Base-by-base conservation (phyloP, 768 basidiomycete species). In the Mycena chlorophos region DNA sequence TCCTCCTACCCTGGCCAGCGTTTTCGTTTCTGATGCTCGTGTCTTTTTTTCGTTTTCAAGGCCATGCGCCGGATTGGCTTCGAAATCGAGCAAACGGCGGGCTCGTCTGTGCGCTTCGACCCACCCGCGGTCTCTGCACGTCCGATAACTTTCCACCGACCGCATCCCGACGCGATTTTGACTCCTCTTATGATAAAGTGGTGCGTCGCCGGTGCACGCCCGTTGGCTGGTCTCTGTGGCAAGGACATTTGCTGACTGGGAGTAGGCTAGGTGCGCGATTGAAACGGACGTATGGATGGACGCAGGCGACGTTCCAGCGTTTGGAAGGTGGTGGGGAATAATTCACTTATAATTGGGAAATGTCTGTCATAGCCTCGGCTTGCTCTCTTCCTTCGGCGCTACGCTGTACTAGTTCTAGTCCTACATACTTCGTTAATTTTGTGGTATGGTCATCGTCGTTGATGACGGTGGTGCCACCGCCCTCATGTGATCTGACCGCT, bases 61-160 rank as follows among this genome's bases (percentile, higher is more conserved):
- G 47, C 57, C 6, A 62, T 59, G 61, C 55, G 54, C 22, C 51
- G 57, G 23, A 55, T 62, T n/a, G 57, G 61, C 3, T 62, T 62
- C n/a, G 57, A 39, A 4, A 23, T 56, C 4, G 29, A 16, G 1
- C 61, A 62, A 37, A 58, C 61, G 6, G 61, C 61, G 8, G 61
- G 61, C 1, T 62, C 61, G 5, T 59, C 57, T 8, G 61, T 62
- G 12, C 49, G 61, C 14, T 62, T 62, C 37, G 61, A 62, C 28
- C 61, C 57, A 5, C 61, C 61, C 26, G 61, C 61, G 25, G 55
- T 52, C 23, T 34, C 42, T 1, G 61, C 57, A 26, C 50, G 42
- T 26, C 54, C 61, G 3, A 62, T 62, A 30, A 62, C 53, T 4
- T 62, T 62, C 42, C 61, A 62, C 49, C 61, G 61, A 17, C 61